A percentile compares a stretch with the other conserved stretches of the same genome.
These are phyloP conservation scores for Tilletia indica DNA, from an alignment of 1,284 basidiomycete genomes.

Conservation along the genomic window DNA sequence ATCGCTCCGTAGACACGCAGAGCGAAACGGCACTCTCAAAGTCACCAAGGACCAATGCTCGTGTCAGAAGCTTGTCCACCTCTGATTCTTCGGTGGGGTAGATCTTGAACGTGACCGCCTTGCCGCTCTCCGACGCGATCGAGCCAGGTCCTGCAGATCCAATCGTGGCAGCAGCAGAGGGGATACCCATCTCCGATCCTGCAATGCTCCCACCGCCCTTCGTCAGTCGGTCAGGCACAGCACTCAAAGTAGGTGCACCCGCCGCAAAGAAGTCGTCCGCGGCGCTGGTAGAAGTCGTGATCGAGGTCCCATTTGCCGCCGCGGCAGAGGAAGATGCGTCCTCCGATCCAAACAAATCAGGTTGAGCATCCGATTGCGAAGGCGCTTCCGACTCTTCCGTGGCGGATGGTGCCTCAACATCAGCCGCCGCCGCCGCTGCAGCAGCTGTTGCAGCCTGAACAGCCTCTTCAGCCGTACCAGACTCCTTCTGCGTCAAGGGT, in stretches of 20 bases:
- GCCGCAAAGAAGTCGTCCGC: slow-evolving; percentile 16
- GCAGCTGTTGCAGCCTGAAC: slow-evolving; percentile 18
- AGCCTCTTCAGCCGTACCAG: slow-evolving; percentile 21
- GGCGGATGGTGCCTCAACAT: neutral
- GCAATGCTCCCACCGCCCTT: slow-evolving; percentile 54
- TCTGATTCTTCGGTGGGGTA: slow-evolving; percentile 86
- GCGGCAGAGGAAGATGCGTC: neutral
- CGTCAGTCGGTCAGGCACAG: slow-evolving; percentile 31
- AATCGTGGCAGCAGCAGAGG: slow-evolving; percentile 61
- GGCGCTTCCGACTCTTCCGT: slow-evolving; percentile 6
- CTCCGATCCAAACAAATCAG: slow-evolving; percentile 7
- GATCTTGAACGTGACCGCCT: slow-evolving; percentile 78
- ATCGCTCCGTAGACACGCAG: slow-evolving; percentile 83
- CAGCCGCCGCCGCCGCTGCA: slow-evolving; percentile 24
- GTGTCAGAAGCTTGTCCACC: slow-evolving; percentile 82
- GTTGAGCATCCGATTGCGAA: neutral
- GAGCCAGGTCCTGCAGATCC: slow-evolving; percentile 64
- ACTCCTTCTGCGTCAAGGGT: slow-evolving; percentile 17
- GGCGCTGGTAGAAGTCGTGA: neutral
- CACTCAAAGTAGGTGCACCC: slow-evolving; percentile 17
- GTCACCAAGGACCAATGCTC: slow-evolving; percentile 89
- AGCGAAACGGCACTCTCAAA: slow-evolving; percentile 88
- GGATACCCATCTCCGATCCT: slow-evolving; percentile 13
- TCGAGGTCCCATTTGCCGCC: neutral
- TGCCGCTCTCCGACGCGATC: slow-evolving; percentile 68